A percentile compares a stretch with the other conserved stretches of the same genome.
Evolutionary conservation across 441 rosid genomes (phyloP).

Genomic region (Pelargonium fulgidum): DNA sequence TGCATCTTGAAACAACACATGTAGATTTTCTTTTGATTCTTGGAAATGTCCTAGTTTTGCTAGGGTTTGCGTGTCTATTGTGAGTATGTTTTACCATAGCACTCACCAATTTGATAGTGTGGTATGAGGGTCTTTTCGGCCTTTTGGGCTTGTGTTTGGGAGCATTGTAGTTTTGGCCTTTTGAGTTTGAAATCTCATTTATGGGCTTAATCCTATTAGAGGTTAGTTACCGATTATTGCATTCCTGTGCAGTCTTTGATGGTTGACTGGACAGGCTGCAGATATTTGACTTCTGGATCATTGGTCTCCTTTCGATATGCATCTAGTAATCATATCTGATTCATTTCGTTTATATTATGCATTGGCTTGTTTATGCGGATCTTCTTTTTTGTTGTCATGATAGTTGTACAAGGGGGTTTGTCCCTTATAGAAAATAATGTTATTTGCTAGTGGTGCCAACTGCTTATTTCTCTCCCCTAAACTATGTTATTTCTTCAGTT

Average conservation of each 20-base stretch:
- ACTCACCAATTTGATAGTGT: too few species aligned
- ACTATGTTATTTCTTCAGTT: neutral
- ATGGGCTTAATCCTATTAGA: neutral
- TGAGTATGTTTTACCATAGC: too few species aligned
- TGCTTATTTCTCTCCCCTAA: neutral
- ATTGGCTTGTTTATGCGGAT: neutral
- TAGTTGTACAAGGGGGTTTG: neutral
- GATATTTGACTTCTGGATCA: neutral
- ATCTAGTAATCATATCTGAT: neutral
- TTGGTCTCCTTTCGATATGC: neutral
- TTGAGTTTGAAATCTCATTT: neutral
- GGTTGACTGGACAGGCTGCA: neutral
- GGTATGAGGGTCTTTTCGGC: neutral
- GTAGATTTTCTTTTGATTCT: neutral
- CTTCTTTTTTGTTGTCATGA: neutral
- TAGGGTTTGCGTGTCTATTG: neutral
- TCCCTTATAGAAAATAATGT: neutral
- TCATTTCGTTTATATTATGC: slow-evolving; percentile 2
- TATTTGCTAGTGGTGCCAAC: neutral
- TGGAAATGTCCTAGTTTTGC: neutral
- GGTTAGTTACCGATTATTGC: too few species aligned
- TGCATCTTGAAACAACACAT: neutral
- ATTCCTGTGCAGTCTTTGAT: too few species aligned
- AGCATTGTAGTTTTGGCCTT: neutral
- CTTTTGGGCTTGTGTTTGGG: neutral